Evolutionary conservation across 1,284 basidiomycete species (phyloP), one percentile per base, ranked within the genome.

Genomic region (Cryptococcus sp.): DNA sequence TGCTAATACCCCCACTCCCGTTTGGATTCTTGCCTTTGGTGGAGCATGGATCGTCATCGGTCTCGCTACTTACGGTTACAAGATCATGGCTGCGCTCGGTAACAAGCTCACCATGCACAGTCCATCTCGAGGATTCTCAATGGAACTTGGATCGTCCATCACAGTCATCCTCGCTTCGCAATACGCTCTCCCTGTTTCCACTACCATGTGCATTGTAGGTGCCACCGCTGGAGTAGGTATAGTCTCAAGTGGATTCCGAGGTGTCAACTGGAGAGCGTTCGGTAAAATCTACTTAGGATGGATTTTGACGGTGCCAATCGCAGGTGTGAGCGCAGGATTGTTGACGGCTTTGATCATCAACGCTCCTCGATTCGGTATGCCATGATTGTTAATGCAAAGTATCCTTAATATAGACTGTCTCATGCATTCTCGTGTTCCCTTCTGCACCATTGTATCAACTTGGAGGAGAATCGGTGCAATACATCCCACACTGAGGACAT

Each of bases 131-230:
- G 80, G 80, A 30, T 79, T 79, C 68, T 74, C 72, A 6, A 81
- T 81, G 80, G 79, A 81, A 64, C 64, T 80, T 35, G 79, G 78
- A 8, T 71, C 78, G 1, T 66, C 78, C 47, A 77, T 79, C 63
- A 79, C 77, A 38, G 76, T 80, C 60, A 70, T 80, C 45, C 70
- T 80, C 47, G 79, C 79, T 7, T 79, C 78, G 4, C 78, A 67
- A 58, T 65, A 69, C 61, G 66, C 63, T 55, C 64, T 78, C 41
- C 78, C 78, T 10, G 77, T 77, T 34, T 74, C 72, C 2, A 74
- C 76, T 4, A 78, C 77, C 45, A 73, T 73, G 70, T 74, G 73
- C 57, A 72, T 74, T 50, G 64, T 67, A 14, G 73, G 73, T 33
- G 63, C 72, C 31, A 76, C 73, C 10, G 64, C 63, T 6, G 72